A percentile compares a stretch with the other conserved stretches of the same genome.
phyloP scores from a whole-genome alignment of 2,329 filamentous ascomycete species.

The Xylariaceae sp. region DNA sequence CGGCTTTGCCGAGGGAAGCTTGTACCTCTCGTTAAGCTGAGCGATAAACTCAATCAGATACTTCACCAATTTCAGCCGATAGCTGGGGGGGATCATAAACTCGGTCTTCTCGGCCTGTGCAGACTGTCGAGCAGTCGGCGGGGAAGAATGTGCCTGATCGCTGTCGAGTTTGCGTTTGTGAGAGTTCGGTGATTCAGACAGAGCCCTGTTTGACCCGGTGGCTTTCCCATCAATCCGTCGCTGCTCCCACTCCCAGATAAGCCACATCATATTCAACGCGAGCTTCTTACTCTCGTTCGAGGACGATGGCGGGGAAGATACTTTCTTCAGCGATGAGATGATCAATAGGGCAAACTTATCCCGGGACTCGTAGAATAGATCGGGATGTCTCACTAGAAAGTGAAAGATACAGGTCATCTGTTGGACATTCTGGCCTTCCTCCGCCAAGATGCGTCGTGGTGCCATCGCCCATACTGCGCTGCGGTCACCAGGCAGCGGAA shows the following conservation, averaged over 20 bases:
- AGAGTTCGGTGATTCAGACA: slow-evolving; percentile 63
- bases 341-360: slow-evolving; percentile 88
- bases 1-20: slow-evolving; percentile 62
- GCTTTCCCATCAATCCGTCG: slow-evolving; percentile 60
- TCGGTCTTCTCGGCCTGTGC: slow-evolving; percentile 49
- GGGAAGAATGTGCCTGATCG: slow-evolving; percentile 45
- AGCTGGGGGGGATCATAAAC: slow-evolving; percentile 58
- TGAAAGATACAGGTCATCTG: slow-evolving; percentile 97
- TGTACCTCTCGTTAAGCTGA: slow-evolving; percentile 77
- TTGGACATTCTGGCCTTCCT: slow-evolving; percentile 90
- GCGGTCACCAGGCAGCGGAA: slow-evolving; percentile 56
- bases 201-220: slow-evolving; percentile 29
- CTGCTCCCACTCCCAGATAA: slow-evolving; percentile 92
- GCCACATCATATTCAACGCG: slow-evolving; percentile 79
- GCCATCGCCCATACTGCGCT: slow-evolving; percentile 84
- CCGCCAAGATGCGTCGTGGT: slow-evolving; percentile 81
- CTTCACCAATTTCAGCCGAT: slow-evolving; percentile 78
- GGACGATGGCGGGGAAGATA: slow-evolving; percentile 73
- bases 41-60: slow-evolving; percentile 95
- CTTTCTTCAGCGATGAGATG: slow-evolving; percentile 80
- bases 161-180: slow-evolving; percentile 72
- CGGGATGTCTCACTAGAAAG: slow-evolving; percentile 85
- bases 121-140: slow-evolving; percentile 41
- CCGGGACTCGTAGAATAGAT: slow-evolving; percentile 88
- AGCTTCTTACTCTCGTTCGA: slow-evolving; percentile 90